Percentiles rank a stretch among this genome's conserved stretches.
phyloP scores from a whole-genome alignment of 2,329 filamentous ascomycete genomes.

The Diaporthe australafricana region DNA sequence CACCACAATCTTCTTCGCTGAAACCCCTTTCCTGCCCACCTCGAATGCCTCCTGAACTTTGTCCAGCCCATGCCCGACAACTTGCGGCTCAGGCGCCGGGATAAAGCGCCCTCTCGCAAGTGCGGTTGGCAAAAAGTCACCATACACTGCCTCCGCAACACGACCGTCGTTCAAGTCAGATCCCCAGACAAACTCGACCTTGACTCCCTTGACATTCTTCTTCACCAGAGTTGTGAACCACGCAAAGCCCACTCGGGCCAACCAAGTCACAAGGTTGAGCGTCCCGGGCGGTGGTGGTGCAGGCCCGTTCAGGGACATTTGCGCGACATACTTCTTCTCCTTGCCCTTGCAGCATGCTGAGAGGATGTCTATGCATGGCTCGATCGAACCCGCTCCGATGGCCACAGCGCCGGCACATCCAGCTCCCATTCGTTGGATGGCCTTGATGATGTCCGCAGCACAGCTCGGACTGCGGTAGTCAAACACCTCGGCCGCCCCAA shows the following conservation, averaged over 20 bases:
- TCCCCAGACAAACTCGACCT: slow-evolving; percentile 41
- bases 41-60: slow-evolving; percentile 45
- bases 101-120: slow-evolving; percentile 42
- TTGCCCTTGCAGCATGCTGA: slow-evolving; percentile 1
- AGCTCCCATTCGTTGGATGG: slow-evolving; percentile 36
- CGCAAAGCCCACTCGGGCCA: not conserved
- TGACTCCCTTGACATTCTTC: slow-evolving; percentile 3
- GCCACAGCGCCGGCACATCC: slow-evolving; percentile 41
- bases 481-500: slow-evolving; percentile 56
- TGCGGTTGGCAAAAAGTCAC: slow-evolving; percentile 43
- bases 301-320: slow-evolving; percentile 21
- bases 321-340: slow-evolving; percentile 30
- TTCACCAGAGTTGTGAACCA: slow-evolving; percentile 12
- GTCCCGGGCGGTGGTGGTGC: not conserved
- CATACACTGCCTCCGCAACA: slow-evolving; percentile 42
- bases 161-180: slow-evolving; percentile 37
- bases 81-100: slow-evolving; percentile 41
- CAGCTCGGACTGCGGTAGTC: slow-evolving; percentile 52
- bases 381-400: slow-evolving; percentile 36
- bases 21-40: slow-evolving; percentile 46
- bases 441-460: slow-evolving; percentile 44
- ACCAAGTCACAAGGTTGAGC: slow-evolving; percentile 1
- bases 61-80: slow-evolving; percentile 45
- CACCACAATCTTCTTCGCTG: slow-evolving; percentile 52
- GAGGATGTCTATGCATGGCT: slow-evolving; percentile 40